These are phyloP conservation scores for Saccharomycopsis hybrid DNA, from an alignment of 1,139 yeast species.

Conservation along the genomic window DNA sequence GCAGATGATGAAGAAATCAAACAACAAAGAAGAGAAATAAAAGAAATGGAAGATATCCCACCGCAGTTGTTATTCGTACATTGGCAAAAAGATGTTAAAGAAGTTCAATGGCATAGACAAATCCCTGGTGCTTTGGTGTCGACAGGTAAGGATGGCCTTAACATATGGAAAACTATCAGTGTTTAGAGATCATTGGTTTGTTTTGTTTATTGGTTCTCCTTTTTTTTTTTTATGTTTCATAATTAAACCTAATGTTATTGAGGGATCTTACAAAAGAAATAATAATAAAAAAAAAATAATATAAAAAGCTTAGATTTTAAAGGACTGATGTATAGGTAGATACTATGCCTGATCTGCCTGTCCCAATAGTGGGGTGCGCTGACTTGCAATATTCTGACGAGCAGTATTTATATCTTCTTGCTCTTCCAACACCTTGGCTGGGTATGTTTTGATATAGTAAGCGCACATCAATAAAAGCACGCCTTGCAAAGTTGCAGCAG, in stretches of 20 bases:
- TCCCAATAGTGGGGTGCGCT: neutral
- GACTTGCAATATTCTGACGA: neutral
- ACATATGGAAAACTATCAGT: constrained; percentile 94
- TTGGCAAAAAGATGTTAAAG: constrained; percentile 97
- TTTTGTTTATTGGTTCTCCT: neutral
- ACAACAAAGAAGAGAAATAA: constrained; percentile 59
- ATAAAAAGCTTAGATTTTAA: no score
- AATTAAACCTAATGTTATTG: neutral
- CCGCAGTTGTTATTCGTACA: constrained; percentile 94
- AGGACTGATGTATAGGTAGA: no score
- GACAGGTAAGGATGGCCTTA: constrained; percentile 93
- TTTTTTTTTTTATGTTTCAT: neutral
- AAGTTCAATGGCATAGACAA: constrained; percentile 96
- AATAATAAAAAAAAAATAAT: no score
- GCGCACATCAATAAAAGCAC: constrained; percentile 45
- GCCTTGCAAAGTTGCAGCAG: constrained; percentile 67
- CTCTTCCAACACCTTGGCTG: constrained; percentile 7
- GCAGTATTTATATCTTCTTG: neutral
- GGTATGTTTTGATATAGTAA: constrained; percentile 29
- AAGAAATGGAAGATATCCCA: constrained; percentile 85
- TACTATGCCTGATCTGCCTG: neutral
- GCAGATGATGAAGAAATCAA: constrained; percentile 93
- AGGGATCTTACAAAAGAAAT: neutral
- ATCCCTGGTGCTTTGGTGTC: constrained; percentile 93
- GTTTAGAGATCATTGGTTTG: constrained; percentile 36